These are phyloP conservation scores for Blastobotrys malaysiensis DNA, from an alignment of 1,139 yeast genomes.

Conservation along the genomic window DNA sequence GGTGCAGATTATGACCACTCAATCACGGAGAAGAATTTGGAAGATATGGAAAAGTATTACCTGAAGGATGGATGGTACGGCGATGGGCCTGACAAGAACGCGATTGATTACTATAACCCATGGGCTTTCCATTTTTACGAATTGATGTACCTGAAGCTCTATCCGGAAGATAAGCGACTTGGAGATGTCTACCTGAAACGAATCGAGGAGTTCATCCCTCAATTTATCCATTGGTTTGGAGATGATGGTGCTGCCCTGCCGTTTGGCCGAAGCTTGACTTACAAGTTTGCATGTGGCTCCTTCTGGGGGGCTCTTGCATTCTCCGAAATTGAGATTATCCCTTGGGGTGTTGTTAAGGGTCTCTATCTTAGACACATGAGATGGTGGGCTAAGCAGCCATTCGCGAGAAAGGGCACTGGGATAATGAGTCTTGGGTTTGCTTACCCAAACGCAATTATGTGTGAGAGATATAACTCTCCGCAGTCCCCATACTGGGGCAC, in stretches of 20 bases:
- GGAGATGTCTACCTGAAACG: slow-evolving; percentile 20
- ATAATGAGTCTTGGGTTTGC: slow-evolving; percentile 29
- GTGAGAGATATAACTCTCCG: slow-evolving; percentile 31
- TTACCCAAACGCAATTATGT: slow-evolving; percentile 30
- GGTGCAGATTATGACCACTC: slow-evolving; percentile 21
- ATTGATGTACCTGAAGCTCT: slow-evolving; percentile 21
- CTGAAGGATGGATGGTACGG: slow-evolving; percentile 33
- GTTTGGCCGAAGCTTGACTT: slow-evolving; percentile 32
- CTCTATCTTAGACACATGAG: slow-evolving; percentile 26
- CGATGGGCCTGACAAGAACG: slow-evolving; percentile 28
- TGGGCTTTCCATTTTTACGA: slow-evolving; percentile 33
- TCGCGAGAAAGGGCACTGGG: slow-evolving; percentile 22
- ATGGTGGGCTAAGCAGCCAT: slow-evolving; percentile 33
- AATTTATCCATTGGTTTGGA: slow-evolving; percentile 26
- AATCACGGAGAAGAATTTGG: slow-evolving; percentile 20
- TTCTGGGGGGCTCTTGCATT: slow-evolving; percentile 32
- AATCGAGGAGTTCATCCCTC: slow-evolving; percentile 23
- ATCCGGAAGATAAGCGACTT: slow-evolving; percentile 20
- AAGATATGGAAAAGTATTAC: slow-evolving; percentile 26
- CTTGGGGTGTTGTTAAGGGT: slow-evolving; percentile 29
- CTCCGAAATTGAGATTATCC: slow-evolving; percentile 20
- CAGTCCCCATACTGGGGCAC: slow-evolving; percentile 34
- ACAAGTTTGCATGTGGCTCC: slow-evolving; percentile 29
- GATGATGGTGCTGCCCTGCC: slow-evolving; percentile 30
- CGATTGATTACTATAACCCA: slow-evolving; percentile 31